These are phyloP conservation scores for Batkoa obscura DNA, from an alignment of 371 early-diverging fungal genomes.

Conservation along the genomic window DNA sequence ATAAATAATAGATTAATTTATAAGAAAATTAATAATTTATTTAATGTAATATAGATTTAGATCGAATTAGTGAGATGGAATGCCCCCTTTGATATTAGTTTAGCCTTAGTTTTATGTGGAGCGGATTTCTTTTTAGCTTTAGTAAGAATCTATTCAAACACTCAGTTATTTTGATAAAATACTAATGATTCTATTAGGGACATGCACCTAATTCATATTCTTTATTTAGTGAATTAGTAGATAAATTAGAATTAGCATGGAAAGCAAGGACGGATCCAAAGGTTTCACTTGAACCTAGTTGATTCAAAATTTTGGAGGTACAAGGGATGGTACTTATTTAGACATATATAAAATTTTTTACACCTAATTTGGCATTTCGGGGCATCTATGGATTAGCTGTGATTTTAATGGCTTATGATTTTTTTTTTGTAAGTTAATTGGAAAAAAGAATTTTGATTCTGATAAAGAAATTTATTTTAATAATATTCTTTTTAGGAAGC, in stretches of 20 bases:
- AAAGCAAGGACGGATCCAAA: neutral
- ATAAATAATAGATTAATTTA: too few relatives aligned
- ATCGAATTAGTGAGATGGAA: neutral
- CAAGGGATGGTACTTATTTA: neutral
- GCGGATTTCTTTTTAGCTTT: neutral
- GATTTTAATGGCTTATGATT: neutral
- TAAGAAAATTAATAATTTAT: neutral
- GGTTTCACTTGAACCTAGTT: neutral
- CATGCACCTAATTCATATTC: neutral
- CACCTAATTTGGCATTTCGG: neutral
- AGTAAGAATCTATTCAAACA: neutral
- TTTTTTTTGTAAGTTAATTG: neutral
- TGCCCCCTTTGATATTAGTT: neutral
- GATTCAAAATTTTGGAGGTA: neutral
- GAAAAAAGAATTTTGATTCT: neutral
- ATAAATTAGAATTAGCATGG: neutral
- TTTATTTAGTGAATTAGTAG: neutral
- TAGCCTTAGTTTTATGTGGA: neutral
- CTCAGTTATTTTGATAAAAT: neutral
- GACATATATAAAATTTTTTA: neutral
- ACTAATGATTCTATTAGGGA: neutral
- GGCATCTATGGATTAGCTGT: neutral
- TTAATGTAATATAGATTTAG: neutral
- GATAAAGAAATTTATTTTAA: neutral
- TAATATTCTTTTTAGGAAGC: neutral